Evolutionary conservation across 2,329 filamentous ascomycete species (phyloP).

Genomic region (Endoconidiophora polonica): DNA sequence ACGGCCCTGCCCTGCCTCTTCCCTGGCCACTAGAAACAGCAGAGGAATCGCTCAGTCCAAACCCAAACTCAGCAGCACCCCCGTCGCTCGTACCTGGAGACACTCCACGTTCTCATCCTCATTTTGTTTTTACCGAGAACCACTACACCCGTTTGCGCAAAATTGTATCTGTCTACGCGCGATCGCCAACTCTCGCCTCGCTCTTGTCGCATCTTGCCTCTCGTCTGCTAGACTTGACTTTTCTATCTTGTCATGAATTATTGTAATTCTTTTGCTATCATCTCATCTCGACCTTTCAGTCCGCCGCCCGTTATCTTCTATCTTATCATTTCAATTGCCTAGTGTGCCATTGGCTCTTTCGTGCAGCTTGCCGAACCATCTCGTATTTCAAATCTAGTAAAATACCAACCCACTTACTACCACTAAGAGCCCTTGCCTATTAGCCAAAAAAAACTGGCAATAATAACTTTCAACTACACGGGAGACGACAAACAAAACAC

Average conservation of each 20-base stretch:
- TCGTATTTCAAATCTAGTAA: too few relatives aligned
- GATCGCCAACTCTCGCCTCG: neutral
- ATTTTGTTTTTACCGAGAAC: conserved; percentile 9
- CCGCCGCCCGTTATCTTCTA: neutral
- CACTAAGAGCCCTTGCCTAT: too few relatives aligned
- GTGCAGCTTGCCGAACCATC: too few relatives aligned
- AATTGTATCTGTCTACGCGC: neutral
- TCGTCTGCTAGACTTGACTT: neutral
- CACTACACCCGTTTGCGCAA: conserved; percentile 1
- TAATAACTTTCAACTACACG: too few relatives aligned
- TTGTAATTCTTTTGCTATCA: neutral
- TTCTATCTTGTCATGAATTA: neutral
- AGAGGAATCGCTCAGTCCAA: neutral
- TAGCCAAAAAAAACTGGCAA: too few relatives aligned
- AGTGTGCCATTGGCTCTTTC: too few relatives aligned
- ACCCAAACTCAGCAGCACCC: neutral
- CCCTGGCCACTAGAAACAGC: neutral
- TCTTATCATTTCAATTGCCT: too few relatives aligned
- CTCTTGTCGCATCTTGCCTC: conserved; percentile 2
- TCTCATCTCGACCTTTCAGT: neutral
- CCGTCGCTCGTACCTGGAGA: conserved; percentile 6
- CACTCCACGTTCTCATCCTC: conserved; percentile 7
- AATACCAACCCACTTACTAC: too few relatives aligned
- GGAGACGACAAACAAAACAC: too few relatives aligned
- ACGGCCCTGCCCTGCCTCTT: neutral